Conservation (phyloP, 1,139 yeast species). For the Magnusiomyces magnusii region DNA sequence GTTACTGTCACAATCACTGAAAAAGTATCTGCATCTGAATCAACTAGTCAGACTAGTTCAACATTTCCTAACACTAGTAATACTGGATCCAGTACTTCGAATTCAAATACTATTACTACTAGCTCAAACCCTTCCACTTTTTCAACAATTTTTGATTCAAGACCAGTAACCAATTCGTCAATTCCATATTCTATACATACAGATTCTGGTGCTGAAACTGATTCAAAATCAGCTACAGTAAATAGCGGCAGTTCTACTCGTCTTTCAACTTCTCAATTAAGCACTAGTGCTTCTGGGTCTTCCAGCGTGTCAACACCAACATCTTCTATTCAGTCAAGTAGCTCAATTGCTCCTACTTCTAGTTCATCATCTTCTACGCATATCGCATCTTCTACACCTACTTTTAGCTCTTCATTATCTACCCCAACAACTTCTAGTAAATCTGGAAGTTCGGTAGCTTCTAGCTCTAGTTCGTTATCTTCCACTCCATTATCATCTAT, state of each 20-base stretch:
- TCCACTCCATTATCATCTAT: not conserved
- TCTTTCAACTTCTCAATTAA: too few species aligned
- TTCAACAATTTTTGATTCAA: too few species aligned
- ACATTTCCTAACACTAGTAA: not conserved
- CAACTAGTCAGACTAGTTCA: not conserved
- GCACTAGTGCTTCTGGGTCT: not conserved
- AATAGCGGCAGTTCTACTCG: not conserved
- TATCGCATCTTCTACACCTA: not conserved
- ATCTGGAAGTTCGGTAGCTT: not conserved
- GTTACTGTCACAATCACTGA: not conserved
- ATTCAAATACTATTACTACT: too few species aligned
- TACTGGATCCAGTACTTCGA: too few species aligned
- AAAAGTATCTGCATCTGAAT: too few species aligned
- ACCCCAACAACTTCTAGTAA: not conserved
- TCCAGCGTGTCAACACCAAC: not conserved
- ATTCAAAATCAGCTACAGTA: not conserved
- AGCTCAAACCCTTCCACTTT: too few species aligned
- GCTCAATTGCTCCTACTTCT: not conserved
- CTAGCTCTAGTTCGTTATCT: not conserved
- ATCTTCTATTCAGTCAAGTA: too few species aligned
- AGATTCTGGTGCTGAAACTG: not conserved
- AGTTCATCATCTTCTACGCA: not conserved
- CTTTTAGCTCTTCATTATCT: not conserved
- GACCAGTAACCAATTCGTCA: not conserved
- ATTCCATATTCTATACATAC: not conserved